A percentile compares a stretch with the other conserved stretches of the same genome.
phyloP scores from a whole-genome alignment of 371 early-diverging fungal species.

The Syncephalastrum racemosum region DNA sequence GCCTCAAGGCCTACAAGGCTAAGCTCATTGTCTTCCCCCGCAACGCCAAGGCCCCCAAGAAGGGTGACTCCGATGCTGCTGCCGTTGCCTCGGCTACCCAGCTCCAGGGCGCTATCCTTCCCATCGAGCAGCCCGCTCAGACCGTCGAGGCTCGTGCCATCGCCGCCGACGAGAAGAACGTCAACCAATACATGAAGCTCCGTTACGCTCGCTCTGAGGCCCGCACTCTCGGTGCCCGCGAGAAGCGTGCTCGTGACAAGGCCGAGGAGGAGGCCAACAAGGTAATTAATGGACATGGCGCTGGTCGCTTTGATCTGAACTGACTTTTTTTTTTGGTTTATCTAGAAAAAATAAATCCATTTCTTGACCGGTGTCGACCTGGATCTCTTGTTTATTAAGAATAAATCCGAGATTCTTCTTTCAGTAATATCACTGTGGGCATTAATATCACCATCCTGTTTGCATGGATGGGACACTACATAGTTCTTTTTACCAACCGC shows the following conservation, averaged over 20 bases:
- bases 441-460: not conserved
- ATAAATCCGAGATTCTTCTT: conserved; percentile 4
- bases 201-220: conserved; percentile 87
- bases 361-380: conserved; percentile 3
- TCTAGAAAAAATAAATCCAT: conserved; percentile 18
- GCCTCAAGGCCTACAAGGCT: conserved; percentile 96
- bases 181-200: conserved; percentile 82
- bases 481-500: conserved; percentile 44
- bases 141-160: conserved; percentile 81
- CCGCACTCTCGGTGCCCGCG: conserved; percentile 84
- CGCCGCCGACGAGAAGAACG: conserved; percentile 83
- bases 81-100: conserved; percentile 74
- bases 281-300: conserved; percentile 28
- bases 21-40: conserved; percentile 94
- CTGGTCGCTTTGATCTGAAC: not conserved
- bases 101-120: conserved; percentile 70
- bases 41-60: conserved; percentile 88
- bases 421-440: conserved; percentile 3
- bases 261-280: conserved; percentile 89
- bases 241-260: conserved; percentile 76
- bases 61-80: conserved; percentile 68
- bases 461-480: not conserved
- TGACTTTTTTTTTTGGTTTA: not conserved
- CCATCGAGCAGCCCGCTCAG: conserved; percentile 69
- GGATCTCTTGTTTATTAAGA: conserved; percentile 1